These are phyloP conservation scores for Selenicereus undatus DNA, from an alignment of 148 eudicot genomes.

Conservation along the genomic window DNA sequence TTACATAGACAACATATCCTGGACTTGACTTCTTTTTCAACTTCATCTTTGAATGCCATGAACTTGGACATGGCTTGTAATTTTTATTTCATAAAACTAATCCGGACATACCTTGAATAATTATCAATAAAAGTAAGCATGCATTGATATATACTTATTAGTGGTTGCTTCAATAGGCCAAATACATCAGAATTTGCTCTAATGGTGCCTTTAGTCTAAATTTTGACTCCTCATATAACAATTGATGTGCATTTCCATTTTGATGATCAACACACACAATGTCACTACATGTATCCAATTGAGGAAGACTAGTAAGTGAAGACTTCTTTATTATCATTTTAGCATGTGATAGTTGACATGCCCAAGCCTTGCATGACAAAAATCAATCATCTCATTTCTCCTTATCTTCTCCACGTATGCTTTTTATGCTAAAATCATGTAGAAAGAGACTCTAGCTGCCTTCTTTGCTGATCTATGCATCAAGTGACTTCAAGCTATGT, in stretches of 20 bases:
- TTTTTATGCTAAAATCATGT: no score
- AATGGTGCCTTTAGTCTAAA: neutral
- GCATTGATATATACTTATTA: neutral
- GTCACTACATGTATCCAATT: neutral
- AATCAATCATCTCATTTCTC: no score
- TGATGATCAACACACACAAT: neutral
- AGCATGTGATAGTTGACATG: no score
- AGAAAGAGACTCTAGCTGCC: no score
- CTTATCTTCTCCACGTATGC: no score
- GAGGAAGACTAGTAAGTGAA: neutral
- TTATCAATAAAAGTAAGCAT: neutral
- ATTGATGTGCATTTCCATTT: neutral
- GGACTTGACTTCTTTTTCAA: neutral
- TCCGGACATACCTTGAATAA: neutral
- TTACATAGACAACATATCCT: neutral
- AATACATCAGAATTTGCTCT: neutral
- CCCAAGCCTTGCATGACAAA: no score
- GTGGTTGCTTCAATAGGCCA: neutral
- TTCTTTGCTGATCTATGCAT: no score
- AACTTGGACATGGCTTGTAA: neutral
- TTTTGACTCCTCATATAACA: neutral
- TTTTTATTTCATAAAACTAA: neutral
- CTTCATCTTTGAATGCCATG: neutral
- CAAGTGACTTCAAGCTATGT: no score
- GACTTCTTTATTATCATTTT: neutral